These are phyloP conservation scores for Plasmodium relictum DNA, from an alignment of 169 alveolate species.

Conservation along the genomic window DNA sequence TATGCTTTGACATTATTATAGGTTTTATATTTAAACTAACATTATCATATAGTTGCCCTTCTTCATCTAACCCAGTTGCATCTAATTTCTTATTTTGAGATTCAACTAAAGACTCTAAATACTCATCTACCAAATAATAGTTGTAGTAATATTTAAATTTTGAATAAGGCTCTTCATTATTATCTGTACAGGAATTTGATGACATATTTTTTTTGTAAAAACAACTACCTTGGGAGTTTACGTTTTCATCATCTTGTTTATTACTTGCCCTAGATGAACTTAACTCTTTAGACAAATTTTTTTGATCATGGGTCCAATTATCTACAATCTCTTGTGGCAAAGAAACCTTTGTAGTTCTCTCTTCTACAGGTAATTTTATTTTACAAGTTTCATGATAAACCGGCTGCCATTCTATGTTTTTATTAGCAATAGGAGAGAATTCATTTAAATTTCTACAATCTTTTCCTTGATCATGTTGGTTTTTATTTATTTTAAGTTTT, in stretches of 20 bases:
- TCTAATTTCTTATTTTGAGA: slow-evolving; percentile 68
- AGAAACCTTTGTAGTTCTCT: slow-evolving; percentile 23
- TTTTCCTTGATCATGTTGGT: slow-evolving; percentile 6
- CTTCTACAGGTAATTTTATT: slow-evolving; percentile 74
- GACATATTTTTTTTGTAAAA: background rate
- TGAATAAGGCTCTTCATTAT: slow-evolving; percentile 49
- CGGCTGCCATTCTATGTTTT: slow-evolving; percentile 73
- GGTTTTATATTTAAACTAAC: slow-evolving; percentile 71
- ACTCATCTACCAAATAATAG: slow-evolving; percentile 75
- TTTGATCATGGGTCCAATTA: slow-evolving; percentile 53
- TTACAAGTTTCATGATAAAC: slow-evolving; percentile 76
- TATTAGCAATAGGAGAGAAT: background rate
- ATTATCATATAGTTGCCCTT: slow-evolving; percentile 70
- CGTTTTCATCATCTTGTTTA: slow-evolving; percentile 2
- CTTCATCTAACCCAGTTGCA: slow-evolving; percentile 71
- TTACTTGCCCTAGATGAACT: background rate
- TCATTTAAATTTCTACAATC: background rate
- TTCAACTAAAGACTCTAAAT: slow-evolving; percentile 47
- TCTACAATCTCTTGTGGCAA: slow-evolving; percentile 42
- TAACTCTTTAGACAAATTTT: slow-evolving; percentile 28
- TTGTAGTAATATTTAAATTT: slow-evolving; percentile 68
- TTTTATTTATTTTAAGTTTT: slow-evolving; percentile 33
- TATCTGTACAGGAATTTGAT: background rate
- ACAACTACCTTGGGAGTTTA: background rate
- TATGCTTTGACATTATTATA: slow-evolving; percentile 44